Evolutionary conservation across 257 asterid genomes (phyloP).

Genomic region (Gentiana straminea): DNA sequence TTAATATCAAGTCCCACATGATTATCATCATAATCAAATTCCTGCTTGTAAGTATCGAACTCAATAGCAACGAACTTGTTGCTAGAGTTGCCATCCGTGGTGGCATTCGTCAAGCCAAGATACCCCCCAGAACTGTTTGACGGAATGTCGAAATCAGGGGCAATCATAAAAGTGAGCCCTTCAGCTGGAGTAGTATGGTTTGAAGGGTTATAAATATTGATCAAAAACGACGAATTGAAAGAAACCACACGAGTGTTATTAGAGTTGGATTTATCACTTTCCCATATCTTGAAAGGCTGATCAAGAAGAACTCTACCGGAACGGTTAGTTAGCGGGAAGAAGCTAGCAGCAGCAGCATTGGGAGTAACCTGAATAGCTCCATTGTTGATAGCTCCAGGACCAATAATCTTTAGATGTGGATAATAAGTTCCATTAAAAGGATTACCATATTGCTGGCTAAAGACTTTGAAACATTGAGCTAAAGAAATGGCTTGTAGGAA

Average conservation of each 20-base stretch:
- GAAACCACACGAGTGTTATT: slow-evolving; percentile 5
- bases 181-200: slow-evolving; percentile 33
- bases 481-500: slow-evolving; percentile 12
- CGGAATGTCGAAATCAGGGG: slow-evolving; percentile 31
- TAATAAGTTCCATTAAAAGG: slow-evolving; percentile 17
- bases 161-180: slow-evolving; percentile 60
- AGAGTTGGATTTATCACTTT: background rate
- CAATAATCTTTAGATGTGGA: background rate
- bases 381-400: slow-evolving; percentile 29
- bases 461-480: slow-evolving; percentile 20
- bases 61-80: slow-evolving; percentile 65
- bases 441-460: slow-evolving; percentile 1
- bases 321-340: background rate
- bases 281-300: slow-evolving; percentile 19
- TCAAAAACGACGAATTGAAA: slow-evolving; percentile 24
- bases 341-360: slow-evolving; percentile 21
- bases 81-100: slow-evolving; percentile 32
- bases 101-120: slow-evolving; percentile 57
- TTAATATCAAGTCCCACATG: slow-evolving; percentile 58
- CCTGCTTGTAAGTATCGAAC: slow-evolving; percentile 67
- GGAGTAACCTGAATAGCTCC: slow-evolving; percentile 68
- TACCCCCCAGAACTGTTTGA: slow-evolving; percentile 43
- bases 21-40: slow-evolving; percentile 63
- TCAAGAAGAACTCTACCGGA: slow-evolving; percentile 17
- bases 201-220: slow-evolving; percentile 19